These are phyloP conservation scores for Vanilla planifolia DNA, from an alignment of 106 monocot genomes.

Conservation along the genomic window DNA sequence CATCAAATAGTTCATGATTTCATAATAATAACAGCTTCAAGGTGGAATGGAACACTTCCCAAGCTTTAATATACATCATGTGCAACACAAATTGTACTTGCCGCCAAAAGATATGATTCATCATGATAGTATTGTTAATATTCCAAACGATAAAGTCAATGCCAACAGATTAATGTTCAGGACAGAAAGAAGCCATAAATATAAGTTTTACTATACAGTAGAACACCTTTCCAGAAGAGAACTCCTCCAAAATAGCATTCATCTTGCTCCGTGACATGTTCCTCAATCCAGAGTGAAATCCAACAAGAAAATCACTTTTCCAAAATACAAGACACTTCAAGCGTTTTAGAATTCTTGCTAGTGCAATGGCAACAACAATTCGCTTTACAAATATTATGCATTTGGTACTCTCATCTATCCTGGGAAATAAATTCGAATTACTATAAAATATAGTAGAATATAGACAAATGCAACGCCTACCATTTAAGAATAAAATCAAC, in stretches of 20 bases:
- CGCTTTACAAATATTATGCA: constrained; percentile 96
- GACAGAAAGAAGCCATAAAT: neutral
- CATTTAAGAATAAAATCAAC: neutral
- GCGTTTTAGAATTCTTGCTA: constrained; percentile 52
- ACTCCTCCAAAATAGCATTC: constrained; percentile 66
- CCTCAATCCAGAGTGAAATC: constrained; percentile 62
- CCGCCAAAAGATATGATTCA: too few relatives aligned
- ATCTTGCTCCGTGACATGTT: constrained; percentile 62
- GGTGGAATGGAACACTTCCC: too few relatives aligned
- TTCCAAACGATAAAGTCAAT: neutral
- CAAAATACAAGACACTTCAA: constrained; percentile 59
- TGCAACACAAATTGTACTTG: too few relatives aligned
- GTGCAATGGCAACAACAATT: constrained; percentile 62
- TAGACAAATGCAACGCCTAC: neutral
- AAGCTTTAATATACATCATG: too few relatives aligned
- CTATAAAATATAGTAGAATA: constrained; percentile 4
- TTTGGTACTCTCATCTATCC: constrained; percentile 42
- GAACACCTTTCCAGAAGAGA: constrained; percentile 74
- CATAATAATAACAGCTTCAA: too few relatives aligned
- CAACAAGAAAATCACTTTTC: constrained; percentile 89
- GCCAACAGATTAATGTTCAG: neutral
- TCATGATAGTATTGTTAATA: too few relatives aligned
- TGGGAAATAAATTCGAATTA: constrained; percentile 15
- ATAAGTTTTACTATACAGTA: neutral
- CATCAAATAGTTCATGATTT: too few relatives aligned